Percentiles rank a stretch among this genome's conserved stretches.
Conservation (phyloP, 495 filamentous ascomycete genomes). For the Coniosporium apollinis region DNA sequence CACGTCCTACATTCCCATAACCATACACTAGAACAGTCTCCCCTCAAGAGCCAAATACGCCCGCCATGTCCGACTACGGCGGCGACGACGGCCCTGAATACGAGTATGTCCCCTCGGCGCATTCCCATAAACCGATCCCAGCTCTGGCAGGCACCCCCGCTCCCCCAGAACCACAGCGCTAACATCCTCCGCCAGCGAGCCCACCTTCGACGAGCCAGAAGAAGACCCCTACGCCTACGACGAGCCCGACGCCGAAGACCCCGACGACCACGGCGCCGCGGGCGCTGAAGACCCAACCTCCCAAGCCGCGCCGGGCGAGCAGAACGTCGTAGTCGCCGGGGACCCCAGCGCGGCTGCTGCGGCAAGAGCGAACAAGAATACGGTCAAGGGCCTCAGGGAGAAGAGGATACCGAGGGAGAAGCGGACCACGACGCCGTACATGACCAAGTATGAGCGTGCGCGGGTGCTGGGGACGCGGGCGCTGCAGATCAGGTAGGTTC, state of each 20-base stretch:
- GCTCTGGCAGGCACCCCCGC: too few relatives aligned
- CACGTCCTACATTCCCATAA: too few relatives aligned
- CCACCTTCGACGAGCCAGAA: slow-evolving; percentile 10
- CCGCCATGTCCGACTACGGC: slow-evolving; percentile 70
- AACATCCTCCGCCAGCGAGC: slow-evolving; percentile 40
- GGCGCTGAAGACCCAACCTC: slow-evolving; percentile 39
- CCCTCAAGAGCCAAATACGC: too few relatives aligned
- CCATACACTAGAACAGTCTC: too few relatives aligned
- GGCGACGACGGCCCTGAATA: slow-evolving; percentile 52
- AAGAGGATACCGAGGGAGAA: slow-evolving; percentile 84
- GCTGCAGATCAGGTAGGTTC: slow-evolving; percentile 77
- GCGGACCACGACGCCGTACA: slow-evolving; percentile 87
- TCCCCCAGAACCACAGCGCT: slow-evolving; percentile 43
- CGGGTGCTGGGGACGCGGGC: slow-evolving; percentile 85
- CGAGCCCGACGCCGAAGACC: too few relatives aligned
- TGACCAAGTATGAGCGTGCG: slow-evolving; percentile 97
- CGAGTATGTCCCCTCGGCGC: slow-evolving; percentile 10
- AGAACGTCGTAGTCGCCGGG: slow-evolving; percentile 51
- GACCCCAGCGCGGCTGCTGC: slow-evolving; percentile 52
- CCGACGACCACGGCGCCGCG: slow-evolving; percentile 28
- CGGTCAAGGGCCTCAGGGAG: slow-evolving; percentile 49
- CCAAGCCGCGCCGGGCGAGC: slow-evolving; percentile 30
- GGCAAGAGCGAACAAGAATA: slow-evolving; percentile 32
- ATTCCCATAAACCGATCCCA: not conserved
- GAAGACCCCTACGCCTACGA: slow-evolving; percentile 15